Evolutionary conservation across 2,329 filamentous ascomycete species (phyloP).

Genomic region (Aspergillus transmontanensis): DNA sequence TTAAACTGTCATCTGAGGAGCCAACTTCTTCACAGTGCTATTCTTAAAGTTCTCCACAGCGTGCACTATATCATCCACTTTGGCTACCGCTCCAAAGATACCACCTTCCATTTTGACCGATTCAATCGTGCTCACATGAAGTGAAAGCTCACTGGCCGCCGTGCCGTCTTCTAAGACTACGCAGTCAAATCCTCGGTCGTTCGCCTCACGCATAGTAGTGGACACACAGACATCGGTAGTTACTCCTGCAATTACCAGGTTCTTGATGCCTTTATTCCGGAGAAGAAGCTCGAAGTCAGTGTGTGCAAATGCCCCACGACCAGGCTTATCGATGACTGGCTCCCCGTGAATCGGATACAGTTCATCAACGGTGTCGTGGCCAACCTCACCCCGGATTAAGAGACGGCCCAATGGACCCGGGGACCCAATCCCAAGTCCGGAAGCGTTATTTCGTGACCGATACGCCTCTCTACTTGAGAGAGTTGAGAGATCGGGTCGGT

Average conservation of each 20-base stretch:
- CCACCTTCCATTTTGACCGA: conserved; percentile 52
- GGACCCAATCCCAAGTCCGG: conserved; percentile 55
- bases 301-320: conserved; percentile 55
- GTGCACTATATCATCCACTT: conserved; percentile 42
- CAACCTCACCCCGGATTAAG: conserved; percentile 59
- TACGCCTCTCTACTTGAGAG: conserved; percentile 57
- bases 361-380: conserved; percentile 61
- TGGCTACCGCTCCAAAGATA: conserved; percentile 46
- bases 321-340: conserved; percentile 58
- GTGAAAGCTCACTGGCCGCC: conserved; percentile 43
- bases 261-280: conserved; percentile 54
- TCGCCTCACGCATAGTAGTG: conserved; percentile 59
- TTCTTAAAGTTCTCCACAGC: conserved; percentile 47
- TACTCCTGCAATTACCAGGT: conserved; percentile 57
- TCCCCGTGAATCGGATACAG: conserved; percentile 52
- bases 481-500: conserved; percentile 58
- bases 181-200: conserved; percentile 58
- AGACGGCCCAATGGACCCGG: conserved; percentile 60
- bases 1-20: conserved; percentile 41
- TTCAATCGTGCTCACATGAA: conserved; percentile 46
- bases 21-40: conserved; percentile 45
- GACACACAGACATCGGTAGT: conserved; percentile 60
- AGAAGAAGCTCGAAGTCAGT: conserved; percentile 58
- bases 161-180: conserved; percentile 54
- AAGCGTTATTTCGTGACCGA: conserved; percentile 56